Evolutionary conservation across 177 flowering plant genomes (phyloP), one percentile per base, ranked within the genome.

Genomic region (Vitis hybrid): DNA sequence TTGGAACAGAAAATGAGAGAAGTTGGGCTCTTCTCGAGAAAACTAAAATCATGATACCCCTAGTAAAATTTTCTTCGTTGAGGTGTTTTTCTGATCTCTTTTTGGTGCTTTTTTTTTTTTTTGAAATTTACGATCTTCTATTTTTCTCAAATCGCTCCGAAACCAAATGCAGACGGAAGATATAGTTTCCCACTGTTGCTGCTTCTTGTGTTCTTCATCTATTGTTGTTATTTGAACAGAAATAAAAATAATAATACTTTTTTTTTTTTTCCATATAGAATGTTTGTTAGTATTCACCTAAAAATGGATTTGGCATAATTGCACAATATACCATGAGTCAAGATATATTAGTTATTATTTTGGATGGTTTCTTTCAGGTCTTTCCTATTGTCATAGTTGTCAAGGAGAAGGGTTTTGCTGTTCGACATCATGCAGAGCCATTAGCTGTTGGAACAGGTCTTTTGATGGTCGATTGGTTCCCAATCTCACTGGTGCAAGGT

Each of bases 401-500:
- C 68, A 70, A 58, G 65, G 67, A 59, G 91, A 85, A 51, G 84
- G 80, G 17, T n/a, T 76, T 71, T 68, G 63, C 73, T 77, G 77
- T 72, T 81, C 83, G 3, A 69, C 82, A 49, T 69, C 82, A 56
- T 40, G 70, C 68, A 80, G 77, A 65, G 64, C 71, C 30, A 21
- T 60, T 56, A 63, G 59, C 57, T 55, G 77, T 50, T 71, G 65
- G 66, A 56, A 67, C 46, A 79, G 60, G 57, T 62, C 76, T 54
- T 71, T 70, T 40, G 84, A 82, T 57, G 74, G 71, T 60, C 76
- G 76, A 52, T 75, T 74, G 66, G 75, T 65, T 56, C 32, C 77
- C 62, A 84, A 80, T 69, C 62, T 64, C 58, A 21, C 75, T 10
- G 70, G 70, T 60, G 58, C 74, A 65, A 82, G 91, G 91, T 87